These are phyloP conservation scores for Fragosphaeria purpurea DNA, from an alignment of 2,329 filamentous ascomycete genomes.

Conservation along the genomic window DNA sequence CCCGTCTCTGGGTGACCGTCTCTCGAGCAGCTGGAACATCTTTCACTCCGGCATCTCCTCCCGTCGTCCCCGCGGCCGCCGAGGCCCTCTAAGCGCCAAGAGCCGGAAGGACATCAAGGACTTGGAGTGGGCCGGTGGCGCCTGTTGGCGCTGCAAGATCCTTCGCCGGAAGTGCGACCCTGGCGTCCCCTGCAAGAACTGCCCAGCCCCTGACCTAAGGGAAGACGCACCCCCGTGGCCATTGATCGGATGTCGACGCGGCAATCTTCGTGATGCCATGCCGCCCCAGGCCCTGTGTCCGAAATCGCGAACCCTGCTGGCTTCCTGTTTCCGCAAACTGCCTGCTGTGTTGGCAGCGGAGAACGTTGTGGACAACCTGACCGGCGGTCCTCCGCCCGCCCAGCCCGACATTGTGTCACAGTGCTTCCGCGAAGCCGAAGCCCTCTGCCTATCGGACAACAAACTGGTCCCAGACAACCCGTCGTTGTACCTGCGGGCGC, in stretches of 20 bases:
- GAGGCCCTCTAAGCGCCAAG: slow-evolving; percentile 19
- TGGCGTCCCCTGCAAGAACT: slow-evolving; percentile 19
- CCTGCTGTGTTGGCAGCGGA: slow-evolving; percentile 8
- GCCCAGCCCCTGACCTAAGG: slow-evolving; percentile 19
- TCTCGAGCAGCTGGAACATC: slow-evolving; percentile 14
- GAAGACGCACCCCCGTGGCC: slow-evolving; percentile 23
- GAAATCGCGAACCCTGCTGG: slow-evolving; percentile 9
- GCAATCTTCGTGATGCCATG: slow-evolving; percentile 18
- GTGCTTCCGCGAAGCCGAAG: slow-evolving; percentile 19
- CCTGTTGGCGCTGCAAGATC: slow-evolving; percentile 23
- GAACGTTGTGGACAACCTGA: slow-evolving; percentile 3
- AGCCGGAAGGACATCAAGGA: slow-evolving; percentile 20
- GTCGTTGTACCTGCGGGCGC: slow-evolving; percentile 15
- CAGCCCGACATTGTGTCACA: slow-evolving; percentile 13
- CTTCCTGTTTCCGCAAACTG: slow-evolving; percentile 6
- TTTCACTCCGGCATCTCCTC: slow-evolving; percentile 14
- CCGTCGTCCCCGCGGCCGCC: slow-evolving; percentile 18
- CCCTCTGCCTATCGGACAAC: slow-evolving; percentile 19
- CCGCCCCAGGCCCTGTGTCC: slow-evolving; percentile 18
- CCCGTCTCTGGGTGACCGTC: slow-evolving; percentile 11
- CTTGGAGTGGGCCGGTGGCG: slow-evolving; percentile 19
- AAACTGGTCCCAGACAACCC: slow-evolving; percentile 20
- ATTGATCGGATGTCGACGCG: slow-evolving; percentile 21
- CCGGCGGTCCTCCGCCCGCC: background rate
- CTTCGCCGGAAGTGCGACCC: slow-evolving; percentile 21